These are phyloP conservation scores for Tuber magnatum DNA, from an alignment of 495 filamentous ascomycete species.

Conservation along the genomic window DNA sequence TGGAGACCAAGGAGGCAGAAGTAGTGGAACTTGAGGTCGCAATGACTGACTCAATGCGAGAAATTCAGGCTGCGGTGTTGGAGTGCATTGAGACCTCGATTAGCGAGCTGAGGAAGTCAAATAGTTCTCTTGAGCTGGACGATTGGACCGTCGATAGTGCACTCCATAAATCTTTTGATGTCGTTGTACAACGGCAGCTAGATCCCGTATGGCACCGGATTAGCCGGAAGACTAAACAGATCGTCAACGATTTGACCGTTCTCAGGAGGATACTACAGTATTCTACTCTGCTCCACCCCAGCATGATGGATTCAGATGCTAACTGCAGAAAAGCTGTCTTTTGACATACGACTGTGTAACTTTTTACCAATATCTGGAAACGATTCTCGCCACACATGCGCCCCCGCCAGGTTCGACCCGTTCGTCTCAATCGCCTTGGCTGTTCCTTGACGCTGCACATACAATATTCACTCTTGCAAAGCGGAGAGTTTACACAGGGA, in stretches of 20 bases:
- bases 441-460: slow-evolving; percentile 91
- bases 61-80: slow-evolving; percentile 88
- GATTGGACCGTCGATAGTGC: slow-evolving; percentile 97
- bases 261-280: slow-evolving; percentile 80
- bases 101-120: slow-evolving; percentile 79
- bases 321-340: slow-evolving; percentile 47
- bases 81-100: slow-evolving; percentile 96
- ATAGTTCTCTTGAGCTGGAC: slow-evolving; percentile 77
- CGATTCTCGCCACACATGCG: slow-evolving; percentile 80
- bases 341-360: slow-evolving; percentile 77
- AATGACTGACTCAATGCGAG: slow-evolving; percentile 88
- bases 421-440: slow-evolving; percentile 88
- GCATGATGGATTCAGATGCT: slow-evolving; percentile 31
- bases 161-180: slow-evolving; percentile 84
- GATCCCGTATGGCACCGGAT: slow-evolving; percentile 97
- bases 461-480: slow-evolving; percentile 89
- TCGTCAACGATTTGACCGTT: slow-evolving; percentile 79
- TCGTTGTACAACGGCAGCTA: slow-evolving; percentile 77
- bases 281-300: slow-evolving; percentile 18
- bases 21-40: slow-evolving; percentile 95
- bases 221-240: slow-evolving; percentile 87
- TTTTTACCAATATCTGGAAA: slow-evolving; percentile 89
- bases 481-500: slow-evolving; percentile 74
- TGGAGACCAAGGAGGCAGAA: slow-evolving; percentile 91
- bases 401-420: slow-evolving; percentile 80